Evolutionary conservation across 305 asterid genomes (phyloP).

Genomic region (Vinca major): DNA sequence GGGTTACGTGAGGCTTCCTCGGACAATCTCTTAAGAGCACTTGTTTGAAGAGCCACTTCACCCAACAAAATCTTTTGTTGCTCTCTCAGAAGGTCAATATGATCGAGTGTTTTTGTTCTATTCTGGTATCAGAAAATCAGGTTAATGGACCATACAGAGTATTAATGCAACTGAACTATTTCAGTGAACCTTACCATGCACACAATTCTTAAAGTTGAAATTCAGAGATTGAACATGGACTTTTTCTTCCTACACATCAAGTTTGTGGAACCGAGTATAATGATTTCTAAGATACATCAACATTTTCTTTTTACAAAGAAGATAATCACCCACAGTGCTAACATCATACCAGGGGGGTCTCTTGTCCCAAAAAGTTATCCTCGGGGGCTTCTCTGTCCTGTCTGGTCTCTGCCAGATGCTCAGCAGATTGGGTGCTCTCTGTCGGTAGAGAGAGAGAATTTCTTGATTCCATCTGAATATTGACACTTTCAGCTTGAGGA

Average conservation of each 20-base stretch:
- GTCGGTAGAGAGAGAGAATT: slow-evolving; percentile 52
- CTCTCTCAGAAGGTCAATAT: slow-evolving; percentile 83
- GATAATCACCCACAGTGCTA: neutral
- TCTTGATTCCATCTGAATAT: slow-evolving; percentile 49
- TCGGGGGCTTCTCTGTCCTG: slow-evolving; percentile 43
- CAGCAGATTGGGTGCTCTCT: slow-evolving; percentile 56
- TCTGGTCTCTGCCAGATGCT: slow-evolving; percentile 46
- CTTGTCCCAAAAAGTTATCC: slow-evolving; percentile 54
- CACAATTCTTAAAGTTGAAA: neutral
- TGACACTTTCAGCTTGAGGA: slow-evolving; percentile 66
- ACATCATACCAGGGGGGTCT: slow-evolving; percentile 58
- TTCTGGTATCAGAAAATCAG: slow-evolving; percentile 36
- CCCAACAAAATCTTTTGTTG: slow-evolving; percentile 85
- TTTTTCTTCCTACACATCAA: neutral
- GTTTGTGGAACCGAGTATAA: neutral
- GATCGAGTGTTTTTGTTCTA: slow-evolving; percentile 64
- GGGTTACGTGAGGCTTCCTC: slow-evolving; percentile 58
- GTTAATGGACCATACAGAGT: slow-evolving; percentile 3
- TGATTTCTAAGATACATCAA: neutral
- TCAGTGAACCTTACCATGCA: neutral
- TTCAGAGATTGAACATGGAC: neutral
- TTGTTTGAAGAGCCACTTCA: slow-evolving; percentile 80
- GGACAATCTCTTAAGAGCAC: slow-evolving; percentile 77
- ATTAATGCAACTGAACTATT: neutral
- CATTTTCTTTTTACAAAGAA: neutral